phyloP scores from a whole-genome alignment of 2,329 filamentous ascomycete species.

The Colletotrichum sp. region DNA sequence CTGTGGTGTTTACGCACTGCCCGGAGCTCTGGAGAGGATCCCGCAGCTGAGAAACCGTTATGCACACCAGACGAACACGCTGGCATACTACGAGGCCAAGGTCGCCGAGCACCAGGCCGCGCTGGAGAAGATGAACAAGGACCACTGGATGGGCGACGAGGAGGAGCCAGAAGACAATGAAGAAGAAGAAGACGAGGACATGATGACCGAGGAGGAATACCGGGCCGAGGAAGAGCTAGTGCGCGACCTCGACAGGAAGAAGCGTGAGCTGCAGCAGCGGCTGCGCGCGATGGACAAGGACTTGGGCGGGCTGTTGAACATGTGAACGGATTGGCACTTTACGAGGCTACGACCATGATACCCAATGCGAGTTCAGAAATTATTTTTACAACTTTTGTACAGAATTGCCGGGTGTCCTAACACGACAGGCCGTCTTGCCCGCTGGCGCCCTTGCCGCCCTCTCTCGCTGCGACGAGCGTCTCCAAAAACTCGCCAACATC shows the following conservation, averaged over 20 bases:
- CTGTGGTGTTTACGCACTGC: constrained; percentile 83
- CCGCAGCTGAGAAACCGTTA: constrained; percentile 73
- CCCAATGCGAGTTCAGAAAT: constrained; percentile 4
- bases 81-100: constrained; percentile 80
- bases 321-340: constrained; percentile 39
- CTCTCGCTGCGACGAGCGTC: constrained; percentile 61
- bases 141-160: constrained; percentile 60
- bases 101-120: constrained; percentile 79
- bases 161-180: constrained; percentile 51
- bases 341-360: constrained; percentile 5
- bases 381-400: neutral
- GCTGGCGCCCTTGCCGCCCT: constrained; percentile 18
- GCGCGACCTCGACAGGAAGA: constrained; percentile 59
- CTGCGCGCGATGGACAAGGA: constrained; percentile 61
- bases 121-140: constrained; percentile 74
- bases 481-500: constrained; percentile 70
- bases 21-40: constrained; percentile 80
- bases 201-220: constrained; percentile 72
- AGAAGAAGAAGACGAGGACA: constrained; percentile 41
- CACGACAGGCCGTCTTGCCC: constrained; percentile 9
- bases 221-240: constrained; percentile 72
- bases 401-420: neutral
- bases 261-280: constrained; percentile 59
- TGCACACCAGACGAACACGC: constrained; percentile 72
- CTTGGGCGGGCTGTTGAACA: constrained; percentile 56